These are phyloP conservation scores for Musa balbisiana DNA, from an alignment of 202 grass and related monocot genomes.

Conservation along the genomic window DNA sequence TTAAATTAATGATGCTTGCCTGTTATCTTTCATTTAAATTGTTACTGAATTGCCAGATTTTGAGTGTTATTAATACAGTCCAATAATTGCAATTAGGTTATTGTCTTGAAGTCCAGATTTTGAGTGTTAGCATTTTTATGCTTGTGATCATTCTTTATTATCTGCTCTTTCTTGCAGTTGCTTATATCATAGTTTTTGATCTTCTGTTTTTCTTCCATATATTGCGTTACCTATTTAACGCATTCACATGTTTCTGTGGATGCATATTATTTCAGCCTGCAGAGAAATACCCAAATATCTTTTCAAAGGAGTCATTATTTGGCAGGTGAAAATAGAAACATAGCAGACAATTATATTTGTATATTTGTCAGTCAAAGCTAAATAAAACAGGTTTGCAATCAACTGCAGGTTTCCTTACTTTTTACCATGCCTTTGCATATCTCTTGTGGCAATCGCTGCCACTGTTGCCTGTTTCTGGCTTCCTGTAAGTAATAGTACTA, in stretches of 20 bases:
- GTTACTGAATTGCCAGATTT: no score
- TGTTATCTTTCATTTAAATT: no score
- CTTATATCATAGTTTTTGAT: background rate
- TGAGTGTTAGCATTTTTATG: background rate
- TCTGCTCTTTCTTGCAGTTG: background rate
- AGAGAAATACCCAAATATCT: slow-evolving; percentile 39
- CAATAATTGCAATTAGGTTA: background rate
- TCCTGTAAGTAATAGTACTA: slow-evolving; percentile 24
- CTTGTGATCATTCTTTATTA: background rate
- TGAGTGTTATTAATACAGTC: background rate
- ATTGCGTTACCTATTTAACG: background rate
- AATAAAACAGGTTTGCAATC: slow-evolving; percentile 4
- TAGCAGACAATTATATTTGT: background rate
- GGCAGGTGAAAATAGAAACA: slow-evolving; percentile 34
- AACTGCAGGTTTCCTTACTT: slow-evolving; percentile 67
- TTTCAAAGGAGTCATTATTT: slow-evolving; percentile 50
- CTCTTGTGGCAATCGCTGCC: slow-evolving; percentile 42
- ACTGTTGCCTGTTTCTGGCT: slow-evolving; percentile 60
- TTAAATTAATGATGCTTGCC: no score
- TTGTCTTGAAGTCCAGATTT: background rate
- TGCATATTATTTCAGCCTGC: slow-evolving; percentile 43
- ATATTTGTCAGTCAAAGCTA: slow-evolving; percentile 1
- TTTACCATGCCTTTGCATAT: slow-evolving; percentile 57
- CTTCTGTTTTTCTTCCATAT: background rate
- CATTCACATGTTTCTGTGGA: background rate